phyloP scores from a whole-genome alignment of 2,329 filamentous ascomycete species.

The Penicillium sp. region DNA sequence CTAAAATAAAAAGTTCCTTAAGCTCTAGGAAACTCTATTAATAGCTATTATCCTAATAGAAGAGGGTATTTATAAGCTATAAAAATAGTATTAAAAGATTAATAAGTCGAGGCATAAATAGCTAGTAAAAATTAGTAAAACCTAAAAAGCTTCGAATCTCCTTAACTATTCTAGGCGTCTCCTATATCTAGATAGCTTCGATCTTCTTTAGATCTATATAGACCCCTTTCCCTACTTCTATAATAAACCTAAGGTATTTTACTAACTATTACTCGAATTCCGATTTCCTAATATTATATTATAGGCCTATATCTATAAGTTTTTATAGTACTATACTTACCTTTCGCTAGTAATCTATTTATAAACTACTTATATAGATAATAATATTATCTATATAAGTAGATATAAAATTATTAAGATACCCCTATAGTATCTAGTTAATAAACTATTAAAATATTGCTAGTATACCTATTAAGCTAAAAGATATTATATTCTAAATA shows the following conservation, averaged over 20 bases:
- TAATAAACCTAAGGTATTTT: slow-evolving; percentile 4
- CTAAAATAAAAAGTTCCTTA: slow-evolving; percentile 4
- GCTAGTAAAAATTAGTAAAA: slow-evolving; percentile 6
- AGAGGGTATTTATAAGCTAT: slow-evolving; percentile 1
- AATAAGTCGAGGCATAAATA: not conserved
- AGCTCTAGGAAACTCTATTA: not conserved
- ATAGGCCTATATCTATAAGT: not conserved
- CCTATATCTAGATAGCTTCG: slow-evolving; percentile 10
- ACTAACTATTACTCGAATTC: slow-evolving; percentile 1
- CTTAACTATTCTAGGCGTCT: slow-evolving; percentile 1
- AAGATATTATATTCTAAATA: slow-evolving; percentile 27
- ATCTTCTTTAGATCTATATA: slow-evolving; percentile 17
- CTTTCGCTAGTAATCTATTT: slow-evolving; percentile 2
- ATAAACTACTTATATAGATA: slow-evolving; percentile 5
- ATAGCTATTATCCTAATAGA: slow-evolving; percentile 1
- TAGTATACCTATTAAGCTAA: slow-evolving; percentile 14
- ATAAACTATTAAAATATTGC: slow-evolving; percentile 5
- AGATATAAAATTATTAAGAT: slow-evolving; percentile 5
- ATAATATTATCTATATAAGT: slow-evolving; percentile 6
- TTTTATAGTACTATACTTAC: slow-evolving; percentile 1
- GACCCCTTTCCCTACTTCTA: slow-evolving; percentile 7
- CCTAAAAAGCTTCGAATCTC: slow-evolving; percentile 3
- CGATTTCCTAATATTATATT: slow-evolving; percentile 3
- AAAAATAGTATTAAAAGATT: not conserved
- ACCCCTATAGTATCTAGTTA: slow-evolving; percentile 5